phyloP scores from a whole-genome alignment of 441 rosid genomes.

The Croton setiger region DNA sequence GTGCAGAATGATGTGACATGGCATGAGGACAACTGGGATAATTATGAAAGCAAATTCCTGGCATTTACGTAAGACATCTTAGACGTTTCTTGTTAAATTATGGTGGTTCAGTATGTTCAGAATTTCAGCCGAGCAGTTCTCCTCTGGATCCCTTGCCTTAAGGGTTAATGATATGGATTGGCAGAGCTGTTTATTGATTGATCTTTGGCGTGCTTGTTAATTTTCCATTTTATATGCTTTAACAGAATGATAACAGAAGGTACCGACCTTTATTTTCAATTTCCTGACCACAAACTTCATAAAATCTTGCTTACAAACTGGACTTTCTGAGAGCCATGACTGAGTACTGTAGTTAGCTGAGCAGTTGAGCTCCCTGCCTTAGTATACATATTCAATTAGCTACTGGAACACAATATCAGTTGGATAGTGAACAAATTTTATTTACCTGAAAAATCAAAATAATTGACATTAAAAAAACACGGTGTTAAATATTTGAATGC shows the following conservation, averaged over 20 bases:
- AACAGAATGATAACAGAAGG: not conserved
- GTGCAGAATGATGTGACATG: constrained; percentile 75
- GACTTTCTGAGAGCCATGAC: not conserved
- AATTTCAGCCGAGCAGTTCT: too few relatives aligned
- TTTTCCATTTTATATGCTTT: not conserved
- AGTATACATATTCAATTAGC: not conserved
- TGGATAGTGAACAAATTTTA: not conserved
- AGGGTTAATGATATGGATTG: not conserved
- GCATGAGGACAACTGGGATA: constrained; percentile 93
- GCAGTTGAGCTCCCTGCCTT: too few relatives aligned
- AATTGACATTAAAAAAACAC: not conserved
- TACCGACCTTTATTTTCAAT: not conserved
- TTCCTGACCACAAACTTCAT: not conserved
- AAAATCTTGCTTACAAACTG: not conserved
- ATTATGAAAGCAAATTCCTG: constrained; percentile 84
- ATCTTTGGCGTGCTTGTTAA: not conserved
- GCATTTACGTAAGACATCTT: constrained; percentile 77
- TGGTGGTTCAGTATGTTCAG: too few relatives aligned
- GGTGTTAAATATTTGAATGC: not conserved
- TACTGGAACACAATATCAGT: not conserved
- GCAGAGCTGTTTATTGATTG: not conserved
- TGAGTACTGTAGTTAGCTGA: not conserved
- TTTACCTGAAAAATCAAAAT: constrained; percentile 9
- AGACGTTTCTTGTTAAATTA: constrained; percentile 7
- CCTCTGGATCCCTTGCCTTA: too few relatives aligned